Conservation (phyloP, 768 basidiomycete genomes). For the Lentinula lateritia region DNA sequence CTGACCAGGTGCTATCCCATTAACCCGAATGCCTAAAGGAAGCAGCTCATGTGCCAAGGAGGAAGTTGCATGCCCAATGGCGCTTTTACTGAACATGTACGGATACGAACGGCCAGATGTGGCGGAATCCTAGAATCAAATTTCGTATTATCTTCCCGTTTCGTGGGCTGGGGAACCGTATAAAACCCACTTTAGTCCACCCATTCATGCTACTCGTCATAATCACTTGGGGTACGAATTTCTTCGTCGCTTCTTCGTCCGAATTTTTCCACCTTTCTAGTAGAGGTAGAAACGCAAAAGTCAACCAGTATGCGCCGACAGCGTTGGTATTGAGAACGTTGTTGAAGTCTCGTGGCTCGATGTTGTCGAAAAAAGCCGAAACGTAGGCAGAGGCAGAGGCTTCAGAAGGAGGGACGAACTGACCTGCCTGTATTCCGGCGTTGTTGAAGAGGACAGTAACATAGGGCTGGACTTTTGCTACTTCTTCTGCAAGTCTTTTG, state of each 20-base stretch:
- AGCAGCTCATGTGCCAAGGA: slow-evolving; percentile 43
- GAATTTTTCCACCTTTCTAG: slow-evolving; percentile 40
- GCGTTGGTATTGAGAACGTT: slow-evolving; percentile 32
- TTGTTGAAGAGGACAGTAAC: slow-evolving; percentile 47
- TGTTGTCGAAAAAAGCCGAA: slow-evolving; percentile 30
- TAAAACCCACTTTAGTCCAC: slow-evolving; percentile 36
- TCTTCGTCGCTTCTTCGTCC: slow-evolving; percentile 19
- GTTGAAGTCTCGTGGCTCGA: slow-evolving; percentile 31
- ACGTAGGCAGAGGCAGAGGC: slow-evolving; percentile 32
- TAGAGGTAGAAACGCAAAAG: slow-evolving; percentile 51
- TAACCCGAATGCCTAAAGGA: slow-evolving; percentile 41
- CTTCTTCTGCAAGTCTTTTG: slow-evolving; percentile 31
- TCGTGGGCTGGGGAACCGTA: too few relatives aligned
- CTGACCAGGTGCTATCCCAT: slow-evolving; percentile 40
- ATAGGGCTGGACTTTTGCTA: slow-evolving; percentile 29
- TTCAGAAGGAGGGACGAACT: slow-evolving; percentile 19
- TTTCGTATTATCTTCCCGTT: too few relatives aligned
- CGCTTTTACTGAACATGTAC: slow-evolving; percentile 43
- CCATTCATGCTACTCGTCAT: slow-evolving; percentile 51
- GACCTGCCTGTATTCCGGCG: slow-evolving; percentile 30
- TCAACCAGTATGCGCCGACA: slow-evolving; percentile 46
- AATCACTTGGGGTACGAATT: slow-evolving; percentile 41
- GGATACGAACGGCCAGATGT: slow-evolving; percentile 36
- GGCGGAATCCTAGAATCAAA: slow-evolving; percentile 27
- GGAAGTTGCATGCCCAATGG: slow-evolving; percentile 39